Percentiles rank a stretch among this genome's conserved stretches.
These are phyloP conservation scores for Mycena filopes DNA, from an alignment of 768 basidiomycete genomes.

Conservation along the genomic window DNA sequence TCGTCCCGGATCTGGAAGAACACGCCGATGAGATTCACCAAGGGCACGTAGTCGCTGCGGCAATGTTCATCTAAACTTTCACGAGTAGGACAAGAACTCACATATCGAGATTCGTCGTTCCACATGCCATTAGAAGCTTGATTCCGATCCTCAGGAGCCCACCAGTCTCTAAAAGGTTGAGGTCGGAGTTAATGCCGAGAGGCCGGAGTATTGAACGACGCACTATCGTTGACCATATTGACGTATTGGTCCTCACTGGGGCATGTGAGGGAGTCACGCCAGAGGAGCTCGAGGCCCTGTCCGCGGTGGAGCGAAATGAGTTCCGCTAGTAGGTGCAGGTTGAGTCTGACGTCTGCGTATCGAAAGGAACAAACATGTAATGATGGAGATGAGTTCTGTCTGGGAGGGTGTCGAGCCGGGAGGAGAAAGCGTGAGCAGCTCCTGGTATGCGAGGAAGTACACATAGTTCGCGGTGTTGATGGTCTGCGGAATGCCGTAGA, in stretches of 20 bases:
- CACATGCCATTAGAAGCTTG: constrained; percentile 96
- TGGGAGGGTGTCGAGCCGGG: constrained; percentile 35
- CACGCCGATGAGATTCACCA: constrained; percentile 95
- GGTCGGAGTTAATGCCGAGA: constrained; percentile 1
- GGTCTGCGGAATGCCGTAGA: constrained; percentile 96
- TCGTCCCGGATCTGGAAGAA: constrained; percentile 98
- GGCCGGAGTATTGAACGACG: constrained; percentile 23
- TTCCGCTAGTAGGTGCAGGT: constrained; percentile 53
- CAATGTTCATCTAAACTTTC: not conserved
- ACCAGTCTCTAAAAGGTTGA: constrained; percentile 78
- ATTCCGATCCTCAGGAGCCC: constrained; percentile 92
- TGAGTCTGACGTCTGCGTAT: not conserved
- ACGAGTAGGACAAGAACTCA: constrained; percentile 48
- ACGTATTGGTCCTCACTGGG: constrained; percentile 97
- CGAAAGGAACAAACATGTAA: constrained; percentile 67
- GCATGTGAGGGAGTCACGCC: constrained; percentile 91
- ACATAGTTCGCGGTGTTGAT: constrained; percentile 98
- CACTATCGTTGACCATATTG: constrained; percentile 96
- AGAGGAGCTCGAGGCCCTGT: constrained; percentile 93
- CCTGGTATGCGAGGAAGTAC: constrained; percentile 93
- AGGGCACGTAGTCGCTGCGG: constrained; percentile 85
- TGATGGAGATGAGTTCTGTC: constrained; percentile 71
- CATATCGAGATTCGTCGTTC: constrained; percentile 69
- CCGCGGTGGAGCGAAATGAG: constrained; percentile 91
- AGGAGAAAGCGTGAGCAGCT: constrained; percentile 67